Evolutionary conservation across 352 stramenopile genomes (phyloP), one percentile per base, ranked within the genome.

Genomic region (Blastocystis sp.): DNA sequence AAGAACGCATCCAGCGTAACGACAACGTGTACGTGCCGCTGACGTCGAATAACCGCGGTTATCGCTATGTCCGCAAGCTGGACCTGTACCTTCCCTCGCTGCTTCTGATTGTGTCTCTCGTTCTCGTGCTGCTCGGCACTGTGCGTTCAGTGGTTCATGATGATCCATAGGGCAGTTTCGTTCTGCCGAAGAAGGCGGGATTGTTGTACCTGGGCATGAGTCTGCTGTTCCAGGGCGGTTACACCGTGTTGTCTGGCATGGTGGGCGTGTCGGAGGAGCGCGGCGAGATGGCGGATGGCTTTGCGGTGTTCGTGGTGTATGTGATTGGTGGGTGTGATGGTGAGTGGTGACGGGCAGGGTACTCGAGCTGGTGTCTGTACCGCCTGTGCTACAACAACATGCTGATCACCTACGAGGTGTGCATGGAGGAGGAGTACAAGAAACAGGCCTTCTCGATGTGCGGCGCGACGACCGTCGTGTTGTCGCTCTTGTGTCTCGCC

Each of bases 381-480:
- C 48, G 74, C 0, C 5, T 84, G 74, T 53, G 65, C 11, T 84
- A 69, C 9, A 62, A 62, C 56, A 69, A 67, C 23, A 62, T 52
- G 11, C 28, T 84, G 23, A 45, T 66, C 0, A 53, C 65, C 11
- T n/a, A 43, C 0, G 43, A 48, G 17, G 21, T 70, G 21, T 56
- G 48, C 2, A 69, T 11, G 17, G 74, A 84, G 61, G n/a, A 19
- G 74, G 45, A 84, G 53, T 84, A 69, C 53, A 84, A 69, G 74
- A 38, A 45, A 3, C n/a, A 45, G 21, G 56, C 45, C 2, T 23
- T 67, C 7, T 23, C 34, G 38, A 45, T 70, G 52, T n/a, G 17
- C 17, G 45, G 74, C 21, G 9, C 40, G 23, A n/a, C 53, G 34
- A 84, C 74, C 2, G 41, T 56, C 21, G 14, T 84, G 38, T 14